Base-by-base conservation (phyloP, 169 alveolate species). In the Neospora caninum region DNA sequence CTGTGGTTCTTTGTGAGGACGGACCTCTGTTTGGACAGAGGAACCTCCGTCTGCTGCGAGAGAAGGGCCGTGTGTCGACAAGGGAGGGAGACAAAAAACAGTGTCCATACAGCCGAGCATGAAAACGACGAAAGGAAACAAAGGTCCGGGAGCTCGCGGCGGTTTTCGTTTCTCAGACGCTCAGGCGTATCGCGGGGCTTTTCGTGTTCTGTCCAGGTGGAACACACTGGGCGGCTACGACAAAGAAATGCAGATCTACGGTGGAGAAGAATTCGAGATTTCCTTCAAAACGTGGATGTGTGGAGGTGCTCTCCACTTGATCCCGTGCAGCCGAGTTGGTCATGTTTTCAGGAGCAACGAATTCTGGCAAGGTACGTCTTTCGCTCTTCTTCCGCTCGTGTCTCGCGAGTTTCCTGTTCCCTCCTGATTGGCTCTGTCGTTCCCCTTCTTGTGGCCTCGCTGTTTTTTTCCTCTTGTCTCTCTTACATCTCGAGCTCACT, bases 221-320 rank as follows among this genome's bases (percentile, higher is more conserved):
- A 16, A 54, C 80, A 69, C 84, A 42, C 86, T 95, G 34, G 97
- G 95, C n/a, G 97, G 97, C 42, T 95, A 95, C 80, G 97, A 95
- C 91, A 91, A 69, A 67, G 91, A 92, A 54, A 78, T 95, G 86
- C 94, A 53, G 38, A 92, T 94, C 70, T 95, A 95, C 96, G 97
- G 96, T 7, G 97, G 96, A 9, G 97, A 95, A 87, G 95, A 95
- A 78, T 93, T 95, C 49, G 97, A 95, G 93, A 70, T 95, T 34
- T 91, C 96, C 78, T 88, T 95, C 42, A 95, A 95, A 89, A 86
- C 86, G 0, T 95, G 97, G 97, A 92, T 94, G 93, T 95, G 97
- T 82, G 97, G 97, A 16, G 97, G 97, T 0, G 31, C 54, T 38
- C 94, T 95, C 64, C 95, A 94, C 67, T 70, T 94, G 64, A 31